Evolutionary conservation across 805 yeast genomes (phyloP).

Genomic region (Starmerella bacillaris): DNA sequence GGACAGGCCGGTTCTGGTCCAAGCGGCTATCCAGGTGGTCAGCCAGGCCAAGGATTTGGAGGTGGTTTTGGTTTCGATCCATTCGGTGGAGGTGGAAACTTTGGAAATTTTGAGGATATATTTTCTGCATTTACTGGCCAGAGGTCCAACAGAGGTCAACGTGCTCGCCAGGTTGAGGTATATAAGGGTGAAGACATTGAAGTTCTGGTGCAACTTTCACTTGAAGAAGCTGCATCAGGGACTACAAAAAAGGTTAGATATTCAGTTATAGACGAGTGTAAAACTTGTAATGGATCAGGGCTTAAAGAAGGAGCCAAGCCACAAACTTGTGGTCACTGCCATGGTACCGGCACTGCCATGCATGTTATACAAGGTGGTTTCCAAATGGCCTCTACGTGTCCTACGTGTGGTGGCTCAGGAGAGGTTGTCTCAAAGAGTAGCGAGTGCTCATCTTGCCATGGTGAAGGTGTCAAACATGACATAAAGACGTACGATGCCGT

Average conservation of each 20-base stretch:
- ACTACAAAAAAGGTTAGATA: slow-evolving; percentile 46
- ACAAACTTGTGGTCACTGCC: slow-evolving; percentile 68
- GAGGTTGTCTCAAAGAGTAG: slow-evolving; percentile 50
- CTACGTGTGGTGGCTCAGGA: slow-evolving; percentile 75
- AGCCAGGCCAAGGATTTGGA: slow-evolving; percentile 20
- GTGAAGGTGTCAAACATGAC: slow-evolving; percentile 63
- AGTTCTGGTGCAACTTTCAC: slow-evolving; percentile 49
- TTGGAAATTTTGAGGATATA: slow-evolving; percentile 43
- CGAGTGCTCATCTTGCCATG: slow-evolving; percentile 66
- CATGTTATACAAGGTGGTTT: slow-evolving; percentile 82
- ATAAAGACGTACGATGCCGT: slow-evolving; percentile 61
- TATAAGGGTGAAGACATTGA: slow-evolving; percentile 82
- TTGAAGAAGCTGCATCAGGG: slow-evolving; percentile 82
- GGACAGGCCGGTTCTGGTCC: slow-evolving; percentile 32
- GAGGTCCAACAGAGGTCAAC: slow-evolving; percentile 23
- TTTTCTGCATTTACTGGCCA: slow-evolving; percentile 37
- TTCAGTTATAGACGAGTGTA: slow-evolving; percentile 58
- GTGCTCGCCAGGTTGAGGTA: slow-evolving; percentile 48
- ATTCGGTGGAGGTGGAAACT: slow-evolving; percentile 25
- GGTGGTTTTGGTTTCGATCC: slow-evolving; percentile 18
- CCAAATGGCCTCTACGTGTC: slow-evolving; percentile 91
- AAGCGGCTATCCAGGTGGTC: slow-evolving; percentile 31
- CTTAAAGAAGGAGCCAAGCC: slow-evolving; percentile 58
- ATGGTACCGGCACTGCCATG: slow-evolving; percentile 81
- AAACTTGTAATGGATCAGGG: slow-evolving; percentile 71